phyloP scores from a whole-genome alignment of 73 alveolate species.

The Effrenium voratum region DNA sequence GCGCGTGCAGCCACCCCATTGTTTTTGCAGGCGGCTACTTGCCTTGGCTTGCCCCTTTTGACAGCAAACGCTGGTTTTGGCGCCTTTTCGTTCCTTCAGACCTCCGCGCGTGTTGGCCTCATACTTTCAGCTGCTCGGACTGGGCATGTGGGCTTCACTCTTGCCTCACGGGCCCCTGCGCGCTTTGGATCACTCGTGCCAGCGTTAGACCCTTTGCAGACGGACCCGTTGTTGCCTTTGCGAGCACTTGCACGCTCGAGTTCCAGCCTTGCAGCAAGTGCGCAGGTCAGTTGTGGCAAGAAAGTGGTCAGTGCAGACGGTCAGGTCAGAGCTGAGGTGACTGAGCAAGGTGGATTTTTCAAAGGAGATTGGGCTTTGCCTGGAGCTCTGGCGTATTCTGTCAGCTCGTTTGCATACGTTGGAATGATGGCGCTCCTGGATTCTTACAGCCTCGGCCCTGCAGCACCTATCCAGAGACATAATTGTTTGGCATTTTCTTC shows the following conservation, averaged over 20 bases:
- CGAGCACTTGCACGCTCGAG: not conserved
- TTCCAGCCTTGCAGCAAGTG: not conserved
- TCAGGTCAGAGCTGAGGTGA: slow-evolving; percentile 26
- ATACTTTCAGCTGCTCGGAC: not conserved
- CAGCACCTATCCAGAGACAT: not conserved
- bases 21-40: not conserved
- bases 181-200: not conserved
- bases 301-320: not conserved
- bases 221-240: not conserved
- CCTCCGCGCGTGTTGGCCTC: not conserved
- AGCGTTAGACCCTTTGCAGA: not conserved
- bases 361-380: slow-evolving; percentile 44
- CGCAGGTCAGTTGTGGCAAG: not conserved
- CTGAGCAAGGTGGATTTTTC: not conserved
- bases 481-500: not conserved
- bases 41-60: not conserved
- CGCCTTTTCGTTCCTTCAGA: not conserved
- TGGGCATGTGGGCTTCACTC: not conserved
- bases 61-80: not conserved
- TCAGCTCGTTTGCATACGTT: slow-evolving; percentile 31
- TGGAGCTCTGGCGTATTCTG: not conserved
- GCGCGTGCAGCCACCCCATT: not conserved
- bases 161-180: not conserved
- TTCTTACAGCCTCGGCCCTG: not conserved
- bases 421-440: not conserved